Percentiles rank a stretch among this genome's conserved stretches.
These are phyloP conservation scores for Nicotiana knightiana DNA, from an alignment of 257 asterid genomes.

Conservation along the genomic window DNA sequence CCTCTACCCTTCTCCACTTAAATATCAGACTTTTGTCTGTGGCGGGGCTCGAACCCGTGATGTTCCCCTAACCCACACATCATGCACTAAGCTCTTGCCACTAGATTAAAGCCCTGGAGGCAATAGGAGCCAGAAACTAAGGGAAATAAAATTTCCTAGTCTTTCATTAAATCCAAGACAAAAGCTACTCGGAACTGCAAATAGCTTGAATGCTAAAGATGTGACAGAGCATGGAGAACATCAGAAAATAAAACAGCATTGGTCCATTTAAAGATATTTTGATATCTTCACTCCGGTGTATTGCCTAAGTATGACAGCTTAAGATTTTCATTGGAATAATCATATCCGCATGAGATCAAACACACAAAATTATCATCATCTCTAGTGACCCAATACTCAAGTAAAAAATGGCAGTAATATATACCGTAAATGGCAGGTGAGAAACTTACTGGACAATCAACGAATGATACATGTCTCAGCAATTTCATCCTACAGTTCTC, in stretches of 20 bases:
- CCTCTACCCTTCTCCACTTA: neutral
- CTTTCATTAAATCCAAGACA: neutral
- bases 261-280: neutral
- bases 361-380: neutral
- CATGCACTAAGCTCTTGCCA: neutral
- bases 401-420: neutral
- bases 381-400: neutral
- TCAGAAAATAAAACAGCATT: neutral
- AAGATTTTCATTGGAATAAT: neutral
- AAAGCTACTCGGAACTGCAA: neutral
- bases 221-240: neutral
- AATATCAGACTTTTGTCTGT: no score
- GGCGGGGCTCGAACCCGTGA: neutral
- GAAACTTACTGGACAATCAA: slow-evolving; percentile 91
- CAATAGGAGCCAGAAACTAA: neutral
- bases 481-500: slow-evolving; percentile 87
- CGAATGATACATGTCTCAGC: slow-evolving; percentile 93
- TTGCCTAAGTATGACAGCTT: neutral
- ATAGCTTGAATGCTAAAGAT: neutral
- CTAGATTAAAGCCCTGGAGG: neutral
- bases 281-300: neutral
- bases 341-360: neutral
- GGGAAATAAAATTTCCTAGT: neutral
- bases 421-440: neutral
- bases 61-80: neutral